Base-by-base conservation (phyloP, 2,329 filamentous ascomycete genomes). In the Bipolaris oryzae region DNA sequence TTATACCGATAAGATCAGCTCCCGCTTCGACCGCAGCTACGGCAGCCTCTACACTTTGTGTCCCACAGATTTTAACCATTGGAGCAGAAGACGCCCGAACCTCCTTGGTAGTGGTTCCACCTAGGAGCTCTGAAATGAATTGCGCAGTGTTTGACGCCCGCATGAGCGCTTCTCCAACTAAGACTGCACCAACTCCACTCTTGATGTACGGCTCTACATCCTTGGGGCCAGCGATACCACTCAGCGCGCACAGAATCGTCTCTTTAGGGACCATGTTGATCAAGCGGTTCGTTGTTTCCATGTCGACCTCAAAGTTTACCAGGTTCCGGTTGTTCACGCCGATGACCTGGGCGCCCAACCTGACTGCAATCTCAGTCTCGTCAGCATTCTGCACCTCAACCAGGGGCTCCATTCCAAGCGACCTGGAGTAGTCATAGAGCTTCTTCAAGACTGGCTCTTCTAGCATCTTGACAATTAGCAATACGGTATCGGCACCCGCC, bases 381-480 rank as follows among this genome's bases (percentile, higher is more conserved):
- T 95, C 91, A 0, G 89, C 87, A 39, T 90, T 99, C 72, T 99
- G 96, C 25, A 99, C 95, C 76, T 99, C 95, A 1, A 99, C 95
- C 28, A 99, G 79, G 33, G 95, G 95, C 78, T 99, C 96, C 95
- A 99, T 99, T 16, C 93, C 94, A 2, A 99, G 82, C 2, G 89
- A 92, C 41, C 87, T 83, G 1, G 92, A 97, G 79, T 98, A 99
- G 55, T 87, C 84, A 80, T 97, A 99, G 10, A 99, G 81, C 42
- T 86, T 84, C 56, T 87, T 87, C 31, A 99, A 82, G 3, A 90
- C 82, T 25, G 87, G 85, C 23, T 85, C 80, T 58, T 94, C 89
- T 10, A 99, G 85, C 95, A 99, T 99, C 81, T 99, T 99, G 49
- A 99, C 95, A 66, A 99, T 99, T 18, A 99, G 84, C 23, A 99